Conservation (phyloP, 2,329 filamentous ascomycete species). For the Microsporum ferrugineum region DNA sequence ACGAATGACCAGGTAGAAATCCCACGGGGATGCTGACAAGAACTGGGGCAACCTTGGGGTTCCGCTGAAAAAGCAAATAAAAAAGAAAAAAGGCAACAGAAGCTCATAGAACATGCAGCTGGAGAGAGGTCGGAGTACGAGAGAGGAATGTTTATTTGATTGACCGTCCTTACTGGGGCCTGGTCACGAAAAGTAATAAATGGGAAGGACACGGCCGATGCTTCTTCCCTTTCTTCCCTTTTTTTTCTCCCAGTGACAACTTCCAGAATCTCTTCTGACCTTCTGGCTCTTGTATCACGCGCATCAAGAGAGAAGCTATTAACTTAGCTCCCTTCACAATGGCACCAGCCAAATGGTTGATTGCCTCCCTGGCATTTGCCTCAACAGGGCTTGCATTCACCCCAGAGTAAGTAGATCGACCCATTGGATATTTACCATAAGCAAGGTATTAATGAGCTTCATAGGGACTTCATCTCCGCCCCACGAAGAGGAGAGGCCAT, state of each 20-base stretch:
- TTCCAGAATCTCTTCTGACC: conserved; percentile 3
- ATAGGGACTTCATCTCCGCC: conserved; percentile 28
- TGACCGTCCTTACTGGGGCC: neutral
- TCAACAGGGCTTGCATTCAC: conserved; percentile 18
- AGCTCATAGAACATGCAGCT: conserved; percentile 1
- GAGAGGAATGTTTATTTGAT: conserved; percentile 2
- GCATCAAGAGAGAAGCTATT: conserved; percentile 5
- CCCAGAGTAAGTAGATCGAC: conserved; percentile 16
- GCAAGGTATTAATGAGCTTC: neutral
- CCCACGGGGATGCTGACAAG: neutral
- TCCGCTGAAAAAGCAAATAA: neutral
- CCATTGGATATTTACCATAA: neutral
- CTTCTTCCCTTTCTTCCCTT: neutral
- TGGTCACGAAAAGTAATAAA: neutral
- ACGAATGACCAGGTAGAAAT: conserved; percentile 4
- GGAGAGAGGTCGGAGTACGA: neutral
- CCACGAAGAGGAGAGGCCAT: conserved; percentile 28
- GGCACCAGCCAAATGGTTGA: conserved; percentile 16
- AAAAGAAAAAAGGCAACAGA: neutral
- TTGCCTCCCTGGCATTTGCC: conserved; percentile 16
- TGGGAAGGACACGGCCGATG: neutral
- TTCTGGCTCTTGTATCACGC: conserved; percentile 5
- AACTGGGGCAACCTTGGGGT: conserved; percentile 4
- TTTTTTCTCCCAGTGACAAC: neutral
- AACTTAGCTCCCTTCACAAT: conserved; percentile 8